Evolutionary conservation across 2,329 filamentous ascomycete species (phyloP).

Genomic region (Domatiomyces globalis): DNA sequence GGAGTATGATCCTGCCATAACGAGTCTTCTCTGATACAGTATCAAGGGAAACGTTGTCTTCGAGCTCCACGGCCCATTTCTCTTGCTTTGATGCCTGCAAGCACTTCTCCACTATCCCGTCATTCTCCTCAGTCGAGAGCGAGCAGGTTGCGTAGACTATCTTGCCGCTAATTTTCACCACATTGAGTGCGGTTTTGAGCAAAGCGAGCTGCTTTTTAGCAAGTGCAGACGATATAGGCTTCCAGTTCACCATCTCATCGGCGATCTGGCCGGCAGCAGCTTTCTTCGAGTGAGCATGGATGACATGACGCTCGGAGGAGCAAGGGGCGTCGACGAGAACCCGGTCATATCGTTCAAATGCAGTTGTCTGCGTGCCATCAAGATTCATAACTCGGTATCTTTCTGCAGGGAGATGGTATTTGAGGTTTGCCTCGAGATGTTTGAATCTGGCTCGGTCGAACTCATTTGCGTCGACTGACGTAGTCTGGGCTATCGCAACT

Average conservation of each 20-base stretch:
- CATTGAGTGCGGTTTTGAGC: slow-evolving; percentile 4
- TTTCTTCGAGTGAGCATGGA: slow-evolving; percentile 4
- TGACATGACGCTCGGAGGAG: slow-evolving; percentile 8
- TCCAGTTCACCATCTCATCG: slow-evolving; percentile 9
- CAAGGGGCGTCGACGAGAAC: slow-evolving; percentile 8
- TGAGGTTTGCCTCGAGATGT: slow-evolving; percentile 3
- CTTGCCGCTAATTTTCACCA: slow-evolving; percentile 4
- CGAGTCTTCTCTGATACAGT: neutral
- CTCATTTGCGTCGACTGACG: slow-evolving; percentile 6
- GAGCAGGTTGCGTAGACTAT: slow-evolving; percentile 9
- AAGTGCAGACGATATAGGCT: slow-evolving; percentile 2
- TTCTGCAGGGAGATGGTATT: slow-evolving; percentile 3
- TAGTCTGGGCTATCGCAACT: slow-evolving; percentile 3
- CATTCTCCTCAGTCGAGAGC: slow-evolving; percentile 7
- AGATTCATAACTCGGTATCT: slow-evolving; percentile 1
- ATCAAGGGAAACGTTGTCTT: neutral
- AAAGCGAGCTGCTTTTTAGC: slow-evolving; percentile 6
- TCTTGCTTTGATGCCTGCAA: neutral
- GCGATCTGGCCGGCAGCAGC: slow-evolving; percentile 1
- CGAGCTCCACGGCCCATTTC: neutral
- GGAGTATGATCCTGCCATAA: neutral
- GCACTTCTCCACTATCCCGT: slow-evolving; percentile 5
- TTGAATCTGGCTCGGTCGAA: slow-evolving; percentile 4
- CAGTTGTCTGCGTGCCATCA: slow-evolving; percentile 3
- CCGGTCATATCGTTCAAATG: slow-evolving; percentile 4